phyloP scores from a whole-genome alignment of 2,329 filamentous ascomycete genomes.

The Ophiostoma quercus region DNA sequence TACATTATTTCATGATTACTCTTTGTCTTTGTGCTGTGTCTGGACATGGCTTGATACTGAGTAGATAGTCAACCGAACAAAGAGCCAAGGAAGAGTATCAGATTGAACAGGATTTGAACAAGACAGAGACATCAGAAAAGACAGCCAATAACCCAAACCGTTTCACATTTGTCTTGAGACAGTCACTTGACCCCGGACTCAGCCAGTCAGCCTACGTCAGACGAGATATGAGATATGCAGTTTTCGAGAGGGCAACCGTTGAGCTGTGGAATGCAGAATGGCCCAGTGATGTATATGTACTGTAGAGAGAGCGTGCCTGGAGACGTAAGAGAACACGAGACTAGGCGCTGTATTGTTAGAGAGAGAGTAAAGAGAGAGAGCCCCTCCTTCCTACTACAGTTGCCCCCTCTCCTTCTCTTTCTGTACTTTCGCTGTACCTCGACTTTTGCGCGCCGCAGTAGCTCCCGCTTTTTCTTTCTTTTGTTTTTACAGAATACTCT shows the following conservation, averaged over 20 bases:
- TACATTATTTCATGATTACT: too few species aligned
- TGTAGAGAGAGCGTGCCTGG: background rate
- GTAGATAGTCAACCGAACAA: too few species aligned
- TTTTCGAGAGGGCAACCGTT: constrained; percentile 4
- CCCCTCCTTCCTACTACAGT: background rate
- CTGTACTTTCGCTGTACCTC: background rate
- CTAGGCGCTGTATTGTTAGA: background rate
- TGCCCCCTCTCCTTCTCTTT: background rate
- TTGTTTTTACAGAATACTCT: background rate
- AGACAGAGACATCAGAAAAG: background rate
- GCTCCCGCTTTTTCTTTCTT: background rate
- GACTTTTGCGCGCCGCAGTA: background rate
- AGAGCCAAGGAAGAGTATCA: too few species aligned
- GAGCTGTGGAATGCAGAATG: background rate
- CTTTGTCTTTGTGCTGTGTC: too few species aligned
- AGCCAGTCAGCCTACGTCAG: too few species aligned
- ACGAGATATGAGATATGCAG: background rate
- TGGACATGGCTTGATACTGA: too few species aligned
- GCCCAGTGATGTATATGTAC: background rate
- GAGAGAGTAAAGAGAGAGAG: background rate
- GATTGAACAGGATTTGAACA: too few species aligned
- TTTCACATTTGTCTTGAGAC: constrained; percentile 4
- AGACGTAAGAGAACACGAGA: constrained; percentile 1
- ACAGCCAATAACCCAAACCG: background rate
- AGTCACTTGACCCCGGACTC: background rate